Evolutionary conservation across 2,329 filamentous ascomycete genomes (phyloP).

Genomic region (Penicillium sp.): DNA sequence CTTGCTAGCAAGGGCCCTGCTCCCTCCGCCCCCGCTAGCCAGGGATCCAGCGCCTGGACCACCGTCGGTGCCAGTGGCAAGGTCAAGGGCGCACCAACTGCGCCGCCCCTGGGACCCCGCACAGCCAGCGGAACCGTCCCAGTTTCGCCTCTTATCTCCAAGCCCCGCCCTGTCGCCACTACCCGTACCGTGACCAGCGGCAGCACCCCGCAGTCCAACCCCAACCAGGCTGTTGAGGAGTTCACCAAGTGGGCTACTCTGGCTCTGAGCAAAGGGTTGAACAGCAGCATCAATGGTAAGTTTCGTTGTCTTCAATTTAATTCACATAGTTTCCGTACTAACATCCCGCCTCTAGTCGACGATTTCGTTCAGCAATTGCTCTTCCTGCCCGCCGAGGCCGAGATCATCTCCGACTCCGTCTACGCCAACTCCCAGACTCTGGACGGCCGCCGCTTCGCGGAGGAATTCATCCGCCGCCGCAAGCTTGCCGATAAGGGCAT

Average conservation of each 20-base stretch:
- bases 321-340: slow-evolving; percentile 24
- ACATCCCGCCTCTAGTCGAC: slow-evolving; percentile 58
- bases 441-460: slow-evolving; percentile 87
- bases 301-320: slow-evolving; percentile 7
- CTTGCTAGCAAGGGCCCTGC: slow-evolving; percentile 74
- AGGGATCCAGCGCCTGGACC: slow-evolving; percentile 71
- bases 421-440: slow-evolving; percentile 85
- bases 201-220: slow-evolving; percentile 42
- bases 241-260: slow-evolving; percentile 89
- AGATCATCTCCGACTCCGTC: slow-evolving; percentile 84
- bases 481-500: slow-evolving; percentile 91
- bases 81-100: slow-evolving; percentile 65
- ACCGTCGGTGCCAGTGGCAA: slow-evolving; percentile 94
- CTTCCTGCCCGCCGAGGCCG: slow-evolving; percentile 70
- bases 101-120: slow-evolving; percentile 45
- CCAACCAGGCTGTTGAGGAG: slow-evolving; percentile 74
- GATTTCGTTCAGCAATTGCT: slow-evolving; percentile 75
- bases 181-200: slow-evolving; percentile 46
- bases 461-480: slow-evolving; percentile 90
- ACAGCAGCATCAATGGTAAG: slow-evolving; percentile 65
- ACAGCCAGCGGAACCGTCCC: slow-evolving; percentile 46
- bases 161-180: slow-evolving; percentile 56
- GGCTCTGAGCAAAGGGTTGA: slow-evolving; percentile 72
- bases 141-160: slow-evolving; percentile 43
- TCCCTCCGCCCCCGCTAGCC: slow-evolving; percentile 41